Evolutionary conservation across 176 grass and related monocot species (phyloP).

Genomic region (Hordeum marinum): DNA sequence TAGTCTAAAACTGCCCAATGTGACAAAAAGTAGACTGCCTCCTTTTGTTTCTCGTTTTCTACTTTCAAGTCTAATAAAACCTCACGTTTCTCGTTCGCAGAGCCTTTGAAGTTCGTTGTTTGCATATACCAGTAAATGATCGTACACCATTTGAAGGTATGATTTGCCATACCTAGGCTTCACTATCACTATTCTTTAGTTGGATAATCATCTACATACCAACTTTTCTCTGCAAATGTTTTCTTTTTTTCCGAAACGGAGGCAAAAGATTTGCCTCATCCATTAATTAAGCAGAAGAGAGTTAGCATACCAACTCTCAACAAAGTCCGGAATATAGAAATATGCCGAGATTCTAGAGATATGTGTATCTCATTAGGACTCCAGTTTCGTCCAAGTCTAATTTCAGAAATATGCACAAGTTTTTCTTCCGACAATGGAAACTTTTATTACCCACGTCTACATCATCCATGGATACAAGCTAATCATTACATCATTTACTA

Average conservation of each 20-base stretch:
- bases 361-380: neutral
- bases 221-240: neutral
- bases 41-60: neutral
- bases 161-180: neutral
- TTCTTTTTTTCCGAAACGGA: too few species aligned
- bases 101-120: slow-evolving; percentile 79
- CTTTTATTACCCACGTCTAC: too few species aligned
- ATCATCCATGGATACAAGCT: too few species aligned
- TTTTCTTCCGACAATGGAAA: too few species aligned
- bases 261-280: too few species aligned
- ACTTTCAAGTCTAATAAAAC: neutral
- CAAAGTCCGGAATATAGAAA: too few species aligned
- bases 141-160: slow-evolving; percentile 87
- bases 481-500: too few species aligned
- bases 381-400: neutral
- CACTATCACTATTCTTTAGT: neutral
- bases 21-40: neutral
- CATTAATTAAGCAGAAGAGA: too few species aligned
- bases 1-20: neutral
- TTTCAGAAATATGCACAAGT: neutral
- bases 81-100: slow-evolving; percentile 23
- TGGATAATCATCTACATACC: too few species aligned
- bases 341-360: too few species aligned
- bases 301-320: too few species aligned
- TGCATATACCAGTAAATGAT: slow-evolving; percentile 89